Percentiles rank a stretch among this genome's conserved stretches.
Evolutionary conservation across 345 rosid species (phyloP).

Genomic region (Barbarea vulgaris): DNA sequence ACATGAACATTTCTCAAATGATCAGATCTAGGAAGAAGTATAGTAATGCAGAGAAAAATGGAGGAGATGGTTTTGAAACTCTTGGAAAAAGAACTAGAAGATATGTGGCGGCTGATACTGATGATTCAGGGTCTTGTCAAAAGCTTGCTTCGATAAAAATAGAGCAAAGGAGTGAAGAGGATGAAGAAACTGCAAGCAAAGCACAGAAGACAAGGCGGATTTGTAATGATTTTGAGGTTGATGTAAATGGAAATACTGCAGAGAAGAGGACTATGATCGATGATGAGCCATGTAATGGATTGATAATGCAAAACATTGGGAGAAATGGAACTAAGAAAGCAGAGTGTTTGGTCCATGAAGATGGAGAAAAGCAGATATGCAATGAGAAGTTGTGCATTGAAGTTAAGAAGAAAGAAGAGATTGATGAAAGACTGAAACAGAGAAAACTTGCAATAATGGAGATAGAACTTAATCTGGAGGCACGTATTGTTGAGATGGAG

Average conservation of each 20-base stretch:
- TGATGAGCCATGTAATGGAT: neutral
- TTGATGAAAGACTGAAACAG: constrained; percentile 6
- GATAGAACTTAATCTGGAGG: neutral
- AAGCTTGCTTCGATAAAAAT: constrained; percentile 4
- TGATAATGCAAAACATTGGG: neutral
- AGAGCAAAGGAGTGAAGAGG: neutral
- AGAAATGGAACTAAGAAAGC: neutral
- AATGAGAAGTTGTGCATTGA: neutral
- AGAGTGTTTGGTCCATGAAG: neutral
- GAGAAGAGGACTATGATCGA: neutral
- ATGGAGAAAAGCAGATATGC: neutral
- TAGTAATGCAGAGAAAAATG: neutral
- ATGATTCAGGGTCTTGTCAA: constrained; percentile 1
- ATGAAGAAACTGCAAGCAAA: constrained; percentile 4
- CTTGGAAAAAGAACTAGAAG: constrained; percentile 21
- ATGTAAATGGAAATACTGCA: neutral
- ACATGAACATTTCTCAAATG: constrained; percentile 1
- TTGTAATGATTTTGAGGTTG: neutral
- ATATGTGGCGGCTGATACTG: constrained; percentile 4
- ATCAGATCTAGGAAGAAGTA: neutral
- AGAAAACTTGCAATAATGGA: constrained; percentile 10
- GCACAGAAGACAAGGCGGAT: neutral
- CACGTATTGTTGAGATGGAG: neutral
- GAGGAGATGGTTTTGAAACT: neutral
- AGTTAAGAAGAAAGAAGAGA: constrained; percentile 3